phyloP scores from a whole-genome alignment of 2,329 filamentous ascomycete species.

The Purpureocillium lavendulum region DNA sequence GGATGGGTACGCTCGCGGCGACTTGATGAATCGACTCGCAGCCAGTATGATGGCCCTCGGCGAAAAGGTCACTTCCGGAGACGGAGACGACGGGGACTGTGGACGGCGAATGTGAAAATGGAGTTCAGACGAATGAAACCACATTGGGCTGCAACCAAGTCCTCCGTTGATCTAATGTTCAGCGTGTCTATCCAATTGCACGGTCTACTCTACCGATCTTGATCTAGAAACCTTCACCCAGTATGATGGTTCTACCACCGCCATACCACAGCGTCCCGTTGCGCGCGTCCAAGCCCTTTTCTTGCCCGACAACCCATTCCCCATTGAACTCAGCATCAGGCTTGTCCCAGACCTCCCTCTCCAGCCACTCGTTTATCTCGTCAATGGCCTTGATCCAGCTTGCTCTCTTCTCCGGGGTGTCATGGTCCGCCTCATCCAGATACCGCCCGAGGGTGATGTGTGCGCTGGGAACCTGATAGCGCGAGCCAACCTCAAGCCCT shows the following conservation, averaged over 20 bases:
- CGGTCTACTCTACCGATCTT: not conserved
- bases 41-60: not conserved
- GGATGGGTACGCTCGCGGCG: too few species aligned
- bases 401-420: slow-evolving; percentile 47
- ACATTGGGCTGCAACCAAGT: not conserved
- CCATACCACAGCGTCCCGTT: slow-evolving; percentile 82
- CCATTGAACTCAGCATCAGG: slow-evolving; percentile 38
- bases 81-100: too few species aligned
- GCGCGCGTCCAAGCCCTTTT: slow-evolving; percentile 69
- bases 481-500: slow-evolving; percentile 63
- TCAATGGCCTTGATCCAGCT: slow-evolving; percentile 65
- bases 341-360: slow-evolving; percentile 60
- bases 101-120: too few species aligned
- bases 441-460: slow-evolving; percentile 86
- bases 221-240: slow-evolving; percentile 51
- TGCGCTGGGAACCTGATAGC: slow-evolving; percentile 83
- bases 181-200: not conserved
- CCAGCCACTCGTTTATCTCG: slow-evolving; percentile 67
- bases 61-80: not conserved
- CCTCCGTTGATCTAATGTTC: not conserved
- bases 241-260: slow-evolving; percentile 61
- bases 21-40: not conserved
- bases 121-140: too few species aligned
- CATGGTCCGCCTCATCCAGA: slow-evolving; percentile 57
- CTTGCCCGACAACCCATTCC: slow-evolving; percentile 84